These are phyloP conservation scores for Aspergillus fructus DNA, from an alignment of 2,329 filamentous ascomycete genomes.

Conservation along the genomic window DNA sequence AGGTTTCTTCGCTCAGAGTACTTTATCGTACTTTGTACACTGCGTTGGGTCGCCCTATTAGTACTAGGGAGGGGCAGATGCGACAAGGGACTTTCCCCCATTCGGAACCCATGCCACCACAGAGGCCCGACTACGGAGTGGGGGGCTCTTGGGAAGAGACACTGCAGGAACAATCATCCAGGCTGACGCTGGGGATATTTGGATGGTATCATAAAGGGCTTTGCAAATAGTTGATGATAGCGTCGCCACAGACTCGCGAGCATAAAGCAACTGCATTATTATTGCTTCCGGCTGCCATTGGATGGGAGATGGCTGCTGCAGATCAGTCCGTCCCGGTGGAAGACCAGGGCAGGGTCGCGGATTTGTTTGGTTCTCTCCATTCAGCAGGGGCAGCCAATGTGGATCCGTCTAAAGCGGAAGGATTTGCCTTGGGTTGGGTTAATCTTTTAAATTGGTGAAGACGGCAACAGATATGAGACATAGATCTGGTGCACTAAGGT, in stretches of 20 bases:
- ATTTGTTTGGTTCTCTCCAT: background rate
- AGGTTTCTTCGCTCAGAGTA: background rate
- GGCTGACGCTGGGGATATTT: background rate
- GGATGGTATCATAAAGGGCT: background rate
- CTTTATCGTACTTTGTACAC: background rate
- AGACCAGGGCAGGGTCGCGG: background rate
- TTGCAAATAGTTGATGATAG: background rate
- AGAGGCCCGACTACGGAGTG: background rate
- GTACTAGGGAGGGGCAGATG: background rate
- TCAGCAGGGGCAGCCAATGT: slow-evolving; percentile 1
- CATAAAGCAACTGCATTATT: slow-evolving; percentile 1
- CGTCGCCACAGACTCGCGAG: background rate
- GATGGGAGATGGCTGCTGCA: background rate
- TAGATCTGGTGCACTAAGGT: background rate
- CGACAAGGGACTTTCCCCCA: background rate
- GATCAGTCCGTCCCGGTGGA: slow-evolving; percentile 2
- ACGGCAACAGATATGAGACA: background rate
- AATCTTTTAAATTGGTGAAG: background rate
- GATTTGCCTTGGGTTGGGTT: background rate
- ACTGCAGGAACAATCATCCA: background rate
- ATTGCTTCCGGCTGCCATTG: background rate
- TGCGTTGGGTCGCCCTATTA: background rate
- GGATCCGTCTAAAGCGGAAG: slow-evolving; percentile 2
- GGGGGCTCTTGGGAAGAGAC: background rate
- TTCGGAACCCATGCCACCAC: background rate